Evolutionary conservation across 495 filamentous ascomycete species (phyloP).

Genomic region (Parmelia sp.): DNA sequence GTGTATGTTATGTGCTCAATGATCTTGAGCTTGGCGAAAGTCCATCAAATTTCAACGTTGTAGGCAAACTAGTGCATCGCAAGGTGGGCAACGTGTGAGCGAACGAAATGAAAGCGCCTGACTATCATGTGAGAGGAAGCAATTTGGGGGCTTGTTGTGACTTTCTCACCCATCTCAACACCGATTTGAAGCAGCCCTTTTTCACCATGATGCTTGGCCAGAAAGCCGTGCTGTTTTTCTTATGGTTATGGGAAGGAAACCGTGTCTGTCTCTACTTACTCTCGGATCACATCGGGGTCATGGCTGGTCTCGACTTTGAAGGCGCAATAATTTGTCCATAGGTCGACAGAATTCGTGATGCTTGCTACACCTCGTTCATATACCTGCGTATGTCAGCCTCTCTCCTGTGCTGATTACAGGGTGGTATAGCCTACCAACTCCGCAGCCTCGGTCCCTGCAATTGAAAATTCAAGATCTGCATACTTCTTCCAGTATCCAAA

Average conservation of each 20-base stretch:
- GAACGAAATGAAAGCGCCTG: conserved; percentile 46
- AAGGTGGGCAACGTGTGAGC: conserved; percentile 27
- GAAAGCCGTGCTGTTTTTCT: conserved; percentile 32
- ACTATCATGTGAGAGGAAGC: conserved; percentile 53
- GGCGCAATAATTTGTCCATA: conserved; percentile 94
- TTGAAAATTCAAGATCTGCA: conserved; percentile 94
- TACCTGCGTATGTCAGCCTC: conserved; percentile 48
- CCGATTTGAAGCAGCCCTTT: conserved; percentile 29
- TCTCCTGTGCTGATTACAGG: not conserved
- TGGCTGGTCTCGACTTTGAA: conserved; percentile 98
- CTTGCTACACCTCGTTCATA: conserved; percentile 94
- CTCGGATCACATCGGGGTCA: conserved; percentile 91
- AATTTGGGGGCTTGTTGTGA: conserved; percentile 39
- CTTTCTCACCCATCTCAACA: conserved; percentile 52
- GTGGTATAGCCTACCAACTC: conserved; percentile 67
- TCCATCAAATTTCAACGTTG: conserved; percentile 27
- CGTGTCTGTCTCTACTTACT: conserved; percentile 77
- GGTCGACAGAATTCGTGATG: conserved; percentile 85
- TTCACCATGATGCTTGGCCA: conserved; percentile 37
- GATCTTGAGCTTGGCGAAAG: conserved; percentile 35
- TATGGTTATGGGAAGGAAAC: conserved; percentile 66
- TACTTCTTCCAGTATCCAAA: conserved; percentile 99
- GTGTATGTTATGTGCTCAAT: conserved; percentile 38
- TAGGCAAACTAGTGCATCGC: conserved; percentile 24
- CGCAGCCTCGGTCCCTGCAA: conserved; percentile 92